A percentile compares a stretch with the other conserved stretches of the same genome.
Conservation (phyloP, 495 filamentous ascomycete species). For the Peziza echinospora region DNA sequence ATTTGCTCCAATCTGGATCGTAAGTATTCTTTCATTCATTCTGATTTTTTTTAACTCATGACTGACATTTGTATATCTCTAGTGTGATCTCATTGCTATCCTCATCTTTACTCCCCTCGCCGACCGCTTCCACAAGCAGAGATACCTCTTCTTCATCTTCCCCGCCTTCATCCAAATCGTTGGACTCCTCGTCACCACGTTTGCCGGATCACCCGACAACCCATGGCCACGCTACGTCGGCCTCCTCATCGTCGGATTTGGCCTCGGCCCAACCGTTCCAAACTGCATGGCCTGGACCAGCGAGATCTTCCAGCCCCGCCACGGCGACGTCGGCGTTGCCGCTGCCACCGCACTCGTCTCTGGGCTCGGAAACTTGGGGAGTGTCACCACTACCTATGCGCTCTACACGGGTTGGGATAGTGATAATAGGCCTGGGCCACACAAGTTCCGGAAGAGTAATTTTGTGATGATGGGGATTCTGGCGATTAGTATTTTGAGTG, state of each 20-base stretch:
- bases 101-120: conserved; percentile 66
- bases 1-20: conserved; percentile 80
- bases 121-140: conserved; percentile 65
- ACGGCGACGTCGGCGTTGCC: conserved; percentile 83
- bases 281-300: conserved; percentile 86
- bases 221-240: conserved; percentile 76
- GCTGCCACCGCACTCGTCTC: conserved; percentile 69
- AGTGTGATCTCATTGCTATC: conserved; percentile 66
- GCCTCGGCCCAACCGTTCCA: conserved; percentile 74
- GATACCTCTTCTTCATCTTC: conserved; percentile 62
- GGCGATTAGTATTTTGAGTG: conserved; percentile 49
- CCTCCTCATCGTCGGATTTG: conserved; percentile 76
- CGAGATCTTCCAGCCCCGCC: conserved; percentile 72
- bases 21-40: no score
- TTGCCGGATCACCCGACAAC: conserved; percentile 34
- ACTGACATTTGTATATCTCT: conserved; percentile 1
- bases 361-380: conserved; percentile 65
- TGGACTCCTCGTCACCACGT: conserved; percentile 59
- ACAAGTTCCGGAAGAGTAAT: conserved; percentile 65
- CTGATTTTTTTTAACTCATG: conserved; percentile 18
- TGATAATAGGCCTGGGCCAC: conserved; percentile 41
- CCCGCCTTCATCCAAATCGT: conserved; percentile 60
- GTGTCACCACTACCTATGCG: conserved; percentile 72
- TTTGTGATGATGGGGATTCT: conserved; percentile 75
- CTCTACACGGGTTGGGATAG: conserved; percentile 67